These are phyloP conservation scores for Globisporangium barbulae DNA, from an alignment of 352 stramenopile genomes.

Conservation along the genomic window DNA sequence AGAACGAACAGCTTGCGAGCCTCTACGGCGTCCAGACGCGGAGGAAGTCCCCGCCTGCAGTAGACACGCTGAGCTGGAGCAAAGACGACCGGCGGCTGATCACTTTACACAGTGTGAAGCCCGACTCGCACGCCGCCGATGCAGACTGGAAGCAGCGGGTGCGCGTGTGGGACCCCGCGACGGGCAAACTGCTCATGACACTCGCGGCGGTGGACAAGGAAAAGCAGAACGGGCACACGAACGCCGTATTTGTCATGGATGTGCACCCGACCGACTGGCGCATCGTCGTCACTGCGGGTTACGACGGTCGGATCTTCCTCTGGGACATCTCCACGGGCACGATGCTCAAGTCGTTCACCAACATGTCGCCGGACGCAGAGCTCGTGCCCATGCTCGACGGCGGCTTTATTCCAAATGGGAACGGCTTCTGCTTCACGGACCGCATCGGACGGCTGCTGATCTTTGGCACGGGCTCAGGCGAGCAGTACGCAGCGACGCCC, in stretches of 20 bases:
- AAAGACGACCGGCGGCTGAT: conserved; percentile 56
- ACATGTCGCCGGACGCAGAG: conserved; percentile 54
- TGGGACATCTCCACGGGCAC: conserved; percentile 79
- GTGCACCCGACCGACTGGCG: conserved; percentile 70
- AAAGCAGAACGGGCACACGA: conserved; percentile 66
- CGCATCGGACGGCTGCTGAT: conserved; percentile 76
- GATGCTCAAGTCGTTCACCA: conserved; percentile 62
- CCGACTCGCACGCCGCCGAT: conserved; percentile 40
- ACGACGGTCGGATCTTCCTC: conserved; percentile 79
- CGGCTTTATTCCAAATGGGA: conserved; percentile 61
- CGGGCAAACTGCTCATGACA: conserved; percentile 53
- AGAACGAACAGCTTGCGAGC: conserved; percentile 39
- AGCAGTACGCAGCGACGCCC: conserved; percentile 53
- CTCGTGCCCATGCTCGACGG: conserved; percentile 72
- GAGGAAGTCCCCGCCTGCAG: conserved; percentile 40
- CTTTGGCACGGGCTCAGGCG: conserved; percentile 72
- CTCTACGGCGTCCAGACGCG: conserved; percentile 44
- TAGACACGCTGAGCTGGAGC: conserved; percentile 69
- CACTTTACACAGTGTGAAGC: conserved; percentile 68
- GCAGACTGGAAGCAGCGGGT: conserved; percentile 59
- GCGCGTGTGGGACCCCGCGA: conserved; percentile 60
- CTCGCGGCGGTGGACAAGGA: conserved; percentile 54
- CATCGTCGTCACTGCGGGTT: conserved; percentile 77
- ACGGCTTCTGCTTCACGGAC: conserved; percentile 79
- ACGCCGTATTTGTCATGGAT: conserved; percentile 76